Evolutionary conservation across 805 yeast species (phyloP).

Genomic region (Huiozyma sinensis): DNA sequence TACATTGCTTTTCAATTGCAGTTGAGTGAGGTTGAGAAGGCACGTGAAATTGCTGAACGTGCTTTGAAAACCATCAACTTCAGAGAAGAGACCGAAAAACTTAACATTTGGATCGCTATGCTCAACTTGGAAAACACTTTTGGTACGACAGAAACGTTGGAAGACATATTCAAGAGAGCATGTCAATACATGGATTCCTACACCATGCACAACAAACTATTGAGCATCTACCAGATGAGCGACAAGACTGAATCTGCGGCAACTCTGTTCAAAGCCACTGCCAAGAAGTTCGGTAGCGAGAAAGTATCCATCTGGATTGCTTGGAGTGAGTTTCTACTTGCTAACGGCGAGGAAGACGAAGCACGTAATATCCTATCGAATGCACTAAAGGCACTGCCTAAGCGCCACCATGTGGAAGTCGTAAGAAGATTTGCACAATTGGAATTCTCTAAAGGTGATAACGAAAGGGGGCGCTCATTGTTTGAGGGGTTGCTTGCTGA

Average conservation of each 20-base stretch:
- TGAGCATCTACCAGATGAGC: slow-evolving; percentile 62
- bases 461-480: slow-evolving; percentile 89
- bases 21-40: slow-evolving; percentile 86
- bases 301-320: slow-evolving; percentile 66
- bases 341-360: slow-evolving; percentile 40
- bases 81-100: slow-evolving; percentile 85
- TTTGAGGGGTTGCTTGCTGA: slow-evolving; percentile 87
- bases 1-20: slow-evolving; percentile 97
- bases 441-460: slow-evolving; percentile 78
- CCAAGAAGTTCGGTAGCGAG: slow-evolving; percentile 70
- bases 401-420: slow-evolving; percentile 63
- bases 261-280: slow-evolving; percentile 49
- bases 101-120: slow-evolving; percentile 93
- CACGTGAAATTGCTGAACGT: slow-evolving; percentile 85
- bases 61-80: slow-evolving; percentile 84
- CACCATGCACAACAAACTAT: slow-evolving; percentile 69
- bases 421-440: slow-evolving; percentile 83
- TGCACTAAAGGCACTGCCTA: slow-evolving; percentile 62
- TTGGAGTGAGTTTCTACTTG: slow-evolving; percentile 68
- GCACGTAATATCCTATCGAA: slow-evolving; percentile 67
- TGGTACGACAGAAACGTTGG: slow-evolving; percentile 75
- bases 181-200: slow-evolving; percentile 87
- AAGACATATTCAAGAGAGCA: slow-evolving; percentile 71
- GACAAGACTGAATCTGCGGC: slow-evolving; percentile 67
- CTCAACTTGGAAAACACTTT: slow-evolving; percentile 89